Conservation (phyloP, 768 basidiomycete species). For the Cytidiella melzeri region DNA sequence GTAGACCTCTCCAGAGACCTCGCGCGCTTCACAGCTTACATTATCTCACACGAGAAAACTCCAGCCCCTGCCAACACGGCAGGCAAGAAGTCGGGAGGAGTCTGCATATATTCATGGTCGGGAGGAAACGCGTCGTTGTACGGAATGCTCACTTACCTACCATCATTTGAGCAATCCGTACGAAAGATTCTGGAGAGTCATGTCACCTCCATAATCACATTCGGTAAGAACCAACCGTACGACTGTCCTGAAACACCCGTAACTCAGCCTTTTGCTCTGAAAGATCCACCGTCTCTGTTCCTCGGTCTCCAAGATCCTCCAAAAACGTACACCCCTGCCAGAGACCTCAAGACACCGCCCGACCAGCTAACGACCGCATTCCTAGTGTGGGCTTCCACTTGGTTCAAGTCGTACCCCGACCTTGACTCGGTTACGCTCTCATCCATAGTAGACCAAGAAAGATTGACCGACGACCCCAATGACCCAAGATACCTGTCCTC, state of each 20-base stretch:
- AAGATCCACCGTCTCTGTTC: neutral
- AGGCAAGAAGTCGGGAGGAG: constrained; percentile 1
- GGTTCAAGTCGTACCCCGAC: neutral
- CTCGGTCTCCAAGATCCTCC: neutral
- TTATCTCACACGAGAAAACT: constrained; percentile 25
- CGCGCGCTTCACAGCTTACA: constrained; percentile 26
- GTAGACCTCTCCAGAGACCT: constrained; percentile 29
- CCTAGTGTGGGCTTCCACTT: neutral
- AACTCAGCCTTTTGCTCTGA: neutral
- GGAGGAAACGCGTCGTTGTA: neutral
- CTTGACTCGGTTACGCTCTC: neutral
- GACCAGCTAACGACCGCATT: neutral
- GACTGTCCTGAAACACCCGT: neutral
- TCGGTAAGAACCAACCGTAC: constrained; percentile 1
- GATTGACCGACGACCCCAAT: neutral
- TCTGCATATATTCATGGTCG: neutral
- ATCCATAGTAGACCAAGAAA: neutral
- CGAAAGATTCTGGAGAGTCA: neutral
- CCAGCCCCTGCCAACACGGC: constrained; percentile 8
- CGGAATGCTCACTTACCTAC: constrained; percentile 2
- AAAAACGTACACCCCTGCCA: neutral
- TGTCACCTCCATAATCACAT: constrained; percentile 6
- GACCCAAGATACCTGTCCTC: neutral
- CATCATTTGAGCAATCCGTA: neutral
- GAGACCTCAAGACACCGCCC: neutral